Percentiles rank a stretch among this genome's conserved stretches.
phyloP scores from a whole-genome alignment of 73 alveolate species.

The Stentor roeselii region DNA sequence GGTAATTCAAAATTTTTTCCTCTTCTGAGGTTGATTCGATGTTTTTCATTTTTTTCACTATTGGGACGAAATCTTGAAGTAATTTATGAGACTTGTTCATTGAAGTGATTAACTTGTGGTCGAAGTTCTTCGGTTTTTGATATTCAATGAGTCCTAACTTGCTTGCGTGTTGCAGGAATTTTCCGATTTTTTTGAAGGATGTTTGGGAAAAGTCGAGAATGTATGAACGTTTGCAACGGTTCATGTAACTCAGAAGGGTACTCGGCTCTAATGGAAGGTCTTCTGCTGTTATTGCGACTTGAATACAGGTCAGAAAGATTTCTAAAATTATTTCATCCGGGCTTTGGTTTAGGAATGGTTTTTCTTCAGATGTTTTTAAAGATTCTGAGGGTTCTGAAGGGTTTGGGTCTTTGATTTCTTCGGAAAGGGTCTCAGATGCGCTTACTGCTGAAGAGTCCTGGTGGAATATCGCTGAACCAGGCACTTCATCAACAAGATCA shows the following conservation, averaged over 20 bases:
- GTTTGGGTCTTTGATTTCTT: no score
- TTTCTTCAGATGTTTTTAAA: no score
- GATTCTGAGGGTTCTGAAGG: no score
- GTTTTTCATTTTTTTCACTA: neutral
- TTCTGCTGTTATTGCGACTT: neutral
- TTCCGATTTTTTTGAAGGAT: slow-evolving; percentile 8
- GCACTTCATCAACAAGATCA: no score
- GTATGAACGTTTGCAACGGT: neutral
- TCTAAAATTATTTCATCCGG: neutral
- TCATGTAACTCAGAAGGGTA: neutral
- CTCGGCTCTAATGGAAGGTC: slow-evolving; percentile 24
- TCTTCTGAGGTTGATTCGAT: neutral
- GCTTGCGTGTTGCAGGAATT: slow-evolving; percentile 1
- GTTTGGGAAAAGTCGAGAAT: neutral
- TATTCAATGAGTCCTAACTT: neutral
- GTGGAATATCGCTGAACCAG: no score
- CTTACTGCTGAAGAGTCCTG: no score
- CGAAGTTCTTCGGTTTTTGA: neutral
- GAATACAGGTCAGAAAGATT: neutral
- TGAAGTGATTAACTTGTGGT: neutral
- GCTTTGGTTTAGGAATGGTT: no score
- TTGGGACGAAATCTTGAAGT: neutral
- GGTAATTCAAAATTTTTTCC: neutral
- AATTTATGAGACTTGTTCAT: neutral
- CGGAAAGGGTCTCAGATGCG: no score